Conservation (phyloP, 1,139 yeast genomes). For the Ashbya aceris region DNA sequence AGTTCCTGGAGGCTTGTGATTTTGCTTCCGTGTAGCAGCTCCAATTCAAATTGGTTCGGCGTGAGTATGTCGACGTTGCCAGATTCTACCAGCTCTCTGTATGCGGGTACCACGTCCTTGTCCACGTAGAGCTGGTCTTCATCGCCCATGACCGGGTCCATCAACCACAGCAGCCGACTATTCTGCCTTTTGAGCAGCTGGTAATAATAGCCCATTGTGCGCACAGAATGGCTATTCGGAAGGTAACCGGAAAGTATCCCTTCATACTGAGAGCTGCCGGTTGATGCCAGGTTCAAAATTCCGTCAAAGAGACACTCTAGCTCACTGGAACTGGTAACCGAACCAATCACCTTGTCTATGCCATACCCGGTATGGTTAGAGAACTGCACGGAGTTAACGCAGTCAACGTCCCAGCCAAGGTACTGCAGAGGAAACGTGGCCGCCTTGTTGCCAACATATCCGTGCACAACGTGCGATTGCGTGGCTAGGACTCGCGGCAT, state of each 20-base stretch:
- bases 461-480: slow-evolving; percentile 64
- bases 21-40: slow-evolving; percentile 40
- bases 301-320: slow-evolving; percentile 31
- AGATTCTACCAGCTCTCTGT: slow-evolving; percentile 36
- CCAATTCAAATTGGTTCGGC: slow-evolving; percentile 69
- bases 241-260: slow-evolving; percentile 52
- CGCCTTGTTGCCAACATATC: slow-evolving; percentile 57
- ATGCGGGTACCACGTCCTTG: slow-evolving; percentile 45
- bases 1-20: slow-evolving; percentile 35
- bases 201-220: slow-evolving; percentile 28
- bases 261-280: slow-evolving; percentile 30
- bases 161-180: slow-evolving; percentile 34
- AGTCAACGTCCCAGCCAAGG: slow-evolving; percentile 61
- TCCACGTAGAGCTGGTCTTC: slow-evolving; percentile 59
- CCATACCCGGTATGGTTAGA: slow-evolving; percentile 67
- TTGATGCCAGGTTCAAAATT: slow-evolving; percentile 19
- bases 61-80: slow-evolving; percentile 49
- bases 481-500: slow-evolving; percentile 31
- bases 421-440: slow-evolving; percentile 56
- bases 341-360: slow-evolving; percentile 33
- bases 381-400: slow-evolving; percentile 52
- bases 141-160: slow-evolving; percentile 76
- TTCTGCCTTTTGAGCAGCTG: slow-evolving; percentile 17
- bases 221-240: slow-evolving; percentile 41
- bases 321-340: slow-evolving; percentile 23